A percentile compares a stretch with the other conserved stretches of the same genome.
These are phyloP conservation scores for Epichloe bromicola DNA, from an alignment of 2,329 filamentous ascomycete genomes.

Conservation along the genomic window DNA sequence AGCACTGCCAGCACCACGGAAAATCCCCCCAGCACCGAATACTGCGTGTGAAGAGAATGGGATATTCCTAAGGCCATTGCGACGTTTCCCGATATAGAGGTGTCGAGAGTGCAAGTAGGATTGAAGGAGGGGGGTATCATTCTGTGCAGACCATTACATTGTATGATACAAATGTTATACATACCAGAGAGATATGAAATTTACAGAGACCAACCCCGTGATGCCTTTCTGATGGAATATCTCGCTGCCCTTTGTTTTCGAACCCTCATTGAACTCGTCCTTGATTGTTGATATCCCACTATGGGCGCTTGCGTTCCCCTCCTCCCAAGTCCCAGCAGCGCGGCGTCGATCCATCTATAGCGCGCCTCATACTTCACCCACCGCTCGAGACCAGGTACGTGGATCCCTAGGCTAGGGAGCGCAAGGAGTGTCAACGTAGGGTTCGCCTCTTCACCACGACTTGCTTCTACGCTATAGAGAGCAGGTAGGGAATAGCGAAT, in stretches of 20 bases:
- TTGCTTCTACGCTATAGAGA: constrained; percentile 32
- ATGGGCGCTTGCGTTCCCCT: background rate
- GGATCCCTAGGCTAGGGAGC: constrained; percentile 38
- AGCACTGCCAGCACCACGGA: background rate
- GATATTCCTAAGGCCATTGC: background rate
- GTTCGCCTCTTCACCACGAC: constrained; percentile 1
- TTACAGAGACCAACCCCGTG: background rate
- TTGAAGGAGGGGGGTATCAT: no score
- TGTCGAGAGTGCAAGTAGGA: no score
- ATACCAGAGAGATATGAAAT: background rate
- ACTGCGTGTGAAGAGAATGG: background rate
- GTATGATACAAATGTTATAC: background rate
- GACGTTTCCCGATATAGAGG: background rate
- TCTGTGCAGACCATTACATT: background rate
- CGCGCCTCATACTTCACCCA: constrained; percentile 37
- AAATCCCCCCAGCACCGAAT: background rate
- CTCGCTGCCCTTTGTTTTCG: background rate
- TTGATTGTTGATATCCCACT: background rate
- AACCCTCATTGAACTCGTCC: background rate
- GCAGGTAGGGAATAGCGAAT: constrained; percentile 42
- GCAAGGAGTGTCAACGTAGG: constrained; percentile 31
- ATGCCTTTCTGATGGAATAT: background rate
- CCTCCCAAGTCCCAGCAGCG: constrained; percentile 19
- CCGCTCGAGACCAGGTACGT: constrained; percentile 31
- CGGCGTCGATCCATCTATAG: constrained; percentile 36